A percentile compares a stretch with the other conserved stretches of the same genome.
phyloP scores from a whole-genome alignment of 2,329 filamentous ascomycete genomes.

The Scedosporium apiospermum region DNA sequence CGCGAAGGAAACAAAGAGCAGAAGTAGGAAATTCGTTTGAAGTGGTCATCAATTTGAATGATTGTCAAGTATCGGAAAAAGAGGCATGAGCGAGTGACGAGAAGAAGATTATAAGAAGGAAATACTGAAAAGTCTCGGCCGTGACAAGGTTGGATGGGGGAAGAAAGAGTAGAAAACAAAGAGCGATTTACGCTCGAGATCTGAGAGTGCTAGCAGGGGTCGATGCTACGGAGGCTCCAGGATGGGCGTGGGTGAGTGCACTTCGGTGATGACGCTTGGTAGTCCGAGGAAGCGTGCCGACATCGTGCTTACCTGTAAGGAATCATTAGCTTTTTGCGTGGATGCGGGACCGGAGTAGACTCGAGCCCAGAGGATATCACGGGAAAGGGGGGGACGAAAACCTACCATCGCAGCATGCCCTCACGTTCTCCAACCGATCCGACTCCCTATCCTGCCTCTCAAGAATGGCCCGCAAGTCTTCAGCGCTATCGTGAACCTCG shows the following conservation, averaged over 20 bases:
- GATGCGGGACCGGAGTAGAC: no score
- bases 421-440: conserved; percentile 83
- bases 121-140: not conserved
- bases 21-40: not conserved
- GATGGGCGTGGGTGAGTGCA: conserved; percentile 25
- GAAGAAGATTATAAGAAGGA: not conserved
- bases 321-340: no score
- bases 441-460: conserved; percentile 68
- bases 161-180: not conserved
- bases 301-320: conserved; percentile 68
- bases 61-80: not conserved
- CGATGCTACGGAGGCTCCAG: conserved; percentile 23
- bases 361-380: no score
- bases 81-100: not conserved
- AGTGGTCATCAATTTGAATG: not conserved
- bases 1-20: not conserved
- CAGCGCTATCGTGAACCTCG: conserved; percentile 65
- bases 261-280: conserved; percentile 21
- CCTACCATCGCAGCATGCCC: conserved; percentile 95
- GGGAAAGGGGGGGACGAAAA: conserved; percentile 11
- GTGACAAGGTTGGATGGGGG: not conserved
- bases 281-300: conserved; percentile 46
- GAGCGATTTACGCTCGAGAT: not conserved
- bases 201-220: conserved; percentile 21
- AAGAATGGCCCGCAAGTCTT: conserved; percentile 72